Evolutionary conservation across 1,284 basidiomycete species (phyloP).

Genomic region (Athelia sp.): DNA sequence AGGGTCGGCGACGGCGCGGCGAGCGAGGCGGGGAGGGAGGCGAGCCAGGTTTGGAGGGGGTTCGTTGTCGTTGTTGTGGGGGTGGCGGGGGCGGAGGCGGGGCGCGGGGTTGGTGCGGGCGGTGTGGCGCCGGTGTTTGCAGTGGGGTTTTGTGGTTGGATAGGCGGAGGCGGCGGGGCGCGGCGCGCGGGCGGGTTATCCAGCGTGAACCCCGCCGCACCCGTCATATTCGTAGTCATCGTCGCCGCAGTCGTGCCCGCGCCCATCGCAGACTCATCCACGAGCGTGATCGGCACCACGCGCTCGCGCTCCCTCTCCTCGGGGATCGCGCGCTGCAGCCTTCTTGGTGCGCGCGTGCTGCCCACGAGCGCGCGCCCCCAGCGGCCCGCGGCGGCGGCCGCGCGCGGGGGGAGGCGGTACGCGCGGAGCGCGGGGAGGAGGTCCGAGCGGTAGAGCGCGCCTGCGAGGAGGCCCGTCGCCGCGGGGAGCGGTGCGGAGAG

Average conservation of each 20-base stretch:
- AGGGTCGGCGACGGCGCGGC: constrained; percentile 21
- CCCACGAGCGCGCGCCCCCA: constrained; percentile 32
- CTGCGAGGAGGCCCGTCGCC: constrained; percentile 60
- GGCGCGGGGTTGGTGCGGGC: too few relatives aligned
- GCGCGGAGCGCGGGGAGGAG: constrained; percentile 60
- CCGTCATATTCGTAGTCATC: too few relatives aligned
- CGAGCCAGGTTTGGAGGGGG: too few relatives aligned
- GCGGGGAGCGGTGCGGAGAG: constrained; percentile 27
- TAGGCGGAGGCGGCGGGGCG: too few relatives aligned
- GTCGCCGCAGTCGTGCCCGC: neutral
- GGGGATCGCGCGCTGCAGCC: constrained; percentile 44
- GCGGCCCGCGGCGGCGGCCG: constrained; percentile 45
- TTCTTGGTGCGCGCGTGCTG: constrained; percentile 31
- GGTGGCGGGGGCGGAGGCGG: too few relatives aligned
- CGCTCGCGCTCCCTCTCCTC: constrained; percentile 18
- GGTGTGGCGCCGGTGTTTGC: too few relatives aligned
- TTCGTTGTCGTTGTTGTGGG: too few relatives aligned
- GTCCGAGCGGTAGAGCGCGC: constrained; percentile 79
- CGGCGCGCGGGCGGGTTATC: neutral
- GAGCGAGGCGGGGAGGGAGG: neutral
- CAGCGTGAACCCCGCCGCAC: too few relatives aligned
- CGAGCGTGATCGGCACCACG: constrained; percentile 2
- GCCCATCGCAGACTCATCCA: too few relatives aligned
- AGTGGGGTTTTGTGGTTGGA: too few relatives aligned
- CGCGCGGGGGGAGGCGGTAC: constrained; percentile 78